A percentile compares a stretch with the other conserved stretches of the same genome.
phyloP scores from a whole-genome alignment of 2,329 filamentous ascomycete genomes.

The Trichoderma koningii region DNA sequence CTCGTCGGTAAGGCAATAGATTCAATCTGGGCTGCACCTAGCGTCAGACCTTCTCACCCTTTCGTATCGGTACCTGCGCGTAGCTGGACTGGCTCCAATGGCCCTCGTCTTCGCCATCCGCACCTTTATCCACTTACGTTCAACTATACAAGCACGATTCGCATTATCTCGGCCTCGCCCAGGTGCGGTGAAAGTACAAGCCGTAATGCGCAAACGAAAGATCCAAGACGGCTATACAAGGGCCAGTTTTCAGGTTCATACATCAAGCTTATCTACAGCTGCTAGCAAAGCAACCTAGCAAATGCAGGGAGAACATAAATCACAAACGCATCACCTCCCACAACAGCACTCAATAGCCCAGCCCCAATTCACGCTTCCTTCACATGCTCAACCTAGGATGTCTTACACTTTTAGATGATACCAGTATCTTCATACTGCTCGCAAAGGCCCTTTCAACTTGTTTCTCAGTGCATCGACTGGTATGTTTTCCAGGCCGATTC shows the following conservation, averaged over 20 bases:
- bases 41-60: no score
- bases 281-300: background rate
- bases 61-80: no score
- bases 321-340: background rate
- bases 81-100: background rate
- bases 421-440: background rate
- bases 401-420: no score
- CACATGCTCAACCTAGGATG: no score
- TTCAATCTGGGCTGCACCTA: no score
- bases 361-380: no score
- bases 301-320: background rate
- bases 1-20: background rate
- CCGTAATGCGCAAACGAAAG: no score
- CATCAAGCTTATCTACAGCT: background rate
- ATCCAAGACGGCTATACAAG: background rate
- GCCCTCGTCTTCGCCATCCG: background rate
- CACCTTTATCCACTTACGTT: background rate
- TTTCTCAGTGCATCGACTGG: background rate
- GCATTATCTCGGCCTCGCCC: background rate
- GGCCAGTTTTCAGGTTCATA: background rate
- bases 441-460: constrained; percentile 1
- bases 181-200: background rate
- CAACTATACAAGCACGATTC: background rate
- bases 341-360: background rate
- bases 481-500: no score